Percentiles rank a stretch among this genome's conserved stretches.
These are phyloP conservation scores for Hylodesmum podocarpum DNA, from an alignment of 306 rosid species.

Conservation along the genomic window DNA sequence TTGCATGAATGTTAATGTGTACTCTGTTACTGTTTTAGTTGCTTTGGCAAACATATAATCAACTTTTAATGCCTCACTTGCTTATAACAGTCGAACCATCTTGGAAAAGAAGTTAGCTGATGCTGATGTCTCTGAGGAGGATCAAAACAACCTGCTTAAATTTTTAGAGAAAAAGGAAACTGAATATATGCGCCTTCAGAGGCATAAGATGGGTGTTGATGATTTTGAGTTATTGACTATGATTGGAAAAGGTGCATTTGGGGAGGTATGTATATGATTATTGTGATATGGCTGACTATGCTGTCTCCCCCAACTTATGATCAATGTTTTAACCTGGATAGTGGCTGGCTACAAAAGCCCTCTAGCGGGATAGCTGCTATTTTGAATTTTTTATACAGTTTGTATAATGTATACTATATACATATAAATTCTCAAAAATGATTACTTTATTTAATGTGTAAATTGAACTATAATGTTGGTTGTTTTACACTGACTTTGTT, in stretches of 20 bases:
- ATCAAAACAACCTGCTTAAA: constrained; percentile 88
- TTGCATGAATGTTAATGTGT: constrained; percentile 20
- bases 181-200: constrained; percentile 96
- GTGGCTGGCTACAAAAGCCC: not conserved
- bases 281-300: not conserved
- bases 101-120: constrained; percentile 96
- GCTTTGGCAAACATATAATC: not conserved
- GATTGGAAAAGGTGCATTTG: constrained; percentile 99
- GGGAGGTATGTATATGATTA: constrained; percentile 67
- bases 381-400: not conserved
- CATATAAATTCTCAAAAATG: not conserved
- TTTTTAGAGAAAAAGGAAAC: constrained; percentile 97
- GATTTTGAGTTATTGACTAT: constrained; percentile 94
- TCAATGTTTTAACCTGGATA: not conserved
- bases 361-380: not conserved
- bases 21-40: constrained; percentile 11
- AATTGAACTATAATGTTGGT: constrained; percentile 1
- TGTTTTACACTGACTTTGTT: not conserved
- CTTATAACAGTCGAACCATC: constrained; percentile 60
- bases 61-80: constrained; percentile 13
- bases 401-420: not conserved
- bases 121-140: constrained; percentile 98
- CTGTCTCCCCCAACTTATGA: constrained; percentile 16
- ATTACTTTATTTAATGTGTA: constrained; percentile 14
- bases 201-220: constrained; percentile 97